Evolutionary conservation across 345 rosid species (phyloP), one percentile per base, ranked within the genome.

Genomic region (Sapria himalayana): DNA sequence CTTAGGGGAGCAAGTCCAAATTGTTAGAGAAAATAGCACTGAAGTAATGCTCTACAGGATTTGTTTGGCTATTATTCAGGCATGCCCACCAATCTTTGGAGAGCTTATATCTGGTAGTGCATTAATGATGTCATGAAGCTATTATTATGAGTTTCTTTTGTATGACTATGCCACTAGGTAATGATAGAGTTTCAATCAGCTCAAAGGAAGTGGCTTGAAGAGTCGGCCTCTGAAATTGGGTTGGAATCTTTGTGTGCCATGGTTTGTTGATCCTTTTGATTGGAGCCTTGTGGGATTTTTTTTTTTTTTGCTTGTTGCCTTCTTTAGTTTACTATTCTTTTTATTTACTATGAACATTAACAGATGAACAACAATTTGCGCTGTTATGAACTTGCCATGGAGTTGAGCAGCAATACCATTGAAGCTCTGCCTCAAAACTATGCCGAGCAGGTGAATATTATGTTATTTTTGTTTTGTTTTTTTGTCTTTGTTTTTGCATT

Each of bases 121-220:
- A 17, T 15, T 34, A 44, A 3, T 19, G 15, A 42, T 2, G 22
- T 50, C 29, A 29, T 14, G 13, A 4, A 31, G 13, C n/a, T 12
- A 12, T 43, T 37, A 25, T 21, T 42, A 48, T 49, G 33, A 13
- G 29, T 10, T 24, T 22, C 16, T 33, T 46, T 25, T 39, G 12
- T 21, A 19, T 46, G 21, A 46, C 14, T 48, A 45, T 39, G 49
- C 46, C 52, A 51, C 55, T 61, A 89, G 98, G 98, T 89, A 57
- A 84, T 91, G 95, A 74, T 84, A 36, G 99, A 91, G 64, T 91
- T 91, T 59, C 99, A 91, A 84, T 86, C 78, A 38, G 92, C 99
- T 48, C 84, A 91, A 62, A 77, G 70, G 62, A 61, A 68, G 58
- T 74, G 84, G 65, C 72, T 84, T 61, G 77, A 61, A 39, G 99